These are phyloP conservation scores for Jimgerdemannia lactiflua DNA, from an alignment of 192 early-diverging fungal species.

Conservation along the genomic window DNA sequence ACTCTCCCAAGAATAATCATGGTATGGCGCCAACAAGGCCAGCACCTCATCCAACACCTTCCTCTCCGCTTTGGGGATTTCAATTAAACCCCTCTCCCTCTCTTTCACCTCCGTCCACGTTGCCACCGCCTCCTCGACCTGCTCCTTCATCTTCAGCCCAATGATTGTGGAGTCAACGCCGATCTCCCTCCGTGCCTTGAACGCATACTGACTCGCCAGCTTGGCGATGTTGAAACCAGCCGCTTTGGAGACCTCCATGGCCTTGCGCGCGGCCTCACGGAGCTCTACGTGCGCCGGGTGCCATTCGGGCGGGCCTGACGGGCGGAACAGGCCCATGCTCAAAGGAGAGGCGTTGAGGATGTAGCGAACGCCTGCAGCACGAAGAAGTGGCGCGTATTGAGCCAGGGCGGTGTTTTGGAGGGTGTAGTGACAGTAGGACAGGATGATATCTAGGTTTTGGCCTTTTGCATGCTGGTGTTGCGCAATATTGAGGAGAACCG, in stretches of 20 bases:
- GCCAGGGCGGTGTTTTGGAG: slow-evolving; percentile 58
- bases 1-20: slow-evolving; percentile 44
- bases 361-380: slow-evolving; percentile 49
- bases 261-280: slow-evolving; percentile 43
- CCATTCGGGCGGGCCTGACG: slow-evolving; percentile 50
- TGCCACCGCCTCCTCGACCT: slow-evolving; percentile 41
- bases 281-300: slow-evolving; percentile 62
- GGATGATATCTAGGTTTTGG: slow-evolving; percentile 56
- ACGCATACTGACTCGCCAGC: slow-evolving; percentile 51
- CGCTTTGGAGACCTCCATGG: slow-evolving; percentile 33
- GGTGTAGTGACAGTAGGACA: slow-evolving; percentile 71
- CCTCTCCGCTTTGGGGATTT: slow-evolving; percentile 15
- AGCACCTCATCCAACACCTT: slow-evolving; percentile 27
- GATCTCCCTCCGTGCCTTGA: slow-evolving; percentile 29
- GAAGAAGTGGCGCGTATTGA: slow-evolving; percentile 49
- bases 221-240: slow-evolving; percentile 43
- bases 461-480: slow-evolving; percentile 48
- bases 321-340: slow-evolving; percentile 66
- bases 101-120: slow-evolving; percentile 30
- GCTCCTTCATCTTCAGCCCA: slow-evolving; percentile 39
- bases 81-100: slow-evolving; percentile 15
- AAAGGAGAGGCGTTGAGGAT: slow-evolving; percentile 68
- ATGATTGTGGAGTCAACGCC: slow-evolving; percentile 43
- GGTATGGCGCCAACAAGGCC: slow-evolving; percentile 29
- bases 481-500: slow-evolving; percentile 55